phyloP scores from a whole-genome alignment of 1,284 basidiomycete species.

The Schizophyllum amplum region DNA sequence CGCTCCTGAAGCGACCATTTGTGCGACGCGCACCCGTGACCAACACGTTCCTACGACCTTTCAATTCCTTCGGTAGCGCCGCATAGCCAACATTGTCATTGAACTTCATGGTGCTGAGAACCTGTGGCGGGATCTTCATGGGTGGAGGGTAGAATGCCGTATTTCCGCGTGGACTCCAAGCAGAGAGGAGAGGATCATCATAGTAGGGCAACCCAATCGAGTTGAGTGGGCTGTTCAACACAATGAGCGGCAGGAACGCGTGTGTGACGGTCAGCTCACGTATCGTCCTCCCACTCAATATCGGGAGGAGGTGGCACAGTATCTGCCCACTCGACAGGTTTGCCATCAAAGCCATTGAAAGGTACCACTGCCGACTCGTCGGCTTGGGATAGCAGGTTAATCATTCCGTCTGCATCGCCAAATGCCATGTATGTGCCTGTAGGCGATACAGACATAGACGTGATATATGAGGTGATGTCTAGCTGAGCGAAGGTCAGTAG shows the following conservation, averaged over 20 bases:
- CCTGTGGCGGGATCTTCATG: slow-evolving; percentile 69
- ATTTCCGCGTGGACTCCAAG: slow-evolving; percentile 43
- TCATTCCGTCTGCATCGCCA: slow-evolving; percentile 80
- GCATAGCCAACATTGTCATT: slow-evolving; percentile 91
- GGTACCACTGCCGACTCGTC: slow-evolving; percentile 56
- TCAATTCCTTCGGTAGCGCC: slow-evolving; percentile 73
- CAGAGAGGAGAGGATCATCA: slow-evolving; percentile 69
- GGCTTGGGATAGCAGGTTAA: slow-evolving; percentile 80
- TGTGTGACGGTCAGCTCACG: no score
- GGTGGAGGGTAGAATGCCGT: slow-evolving; percentile 53
- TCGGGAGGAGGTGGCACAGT: slow-evolving; percentile 59
- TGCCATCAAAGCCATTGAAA: slow-evolving; percentile 84
- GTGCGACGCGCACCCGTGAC: slow-evolving; percentile 38
- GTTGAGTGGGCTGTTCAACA: slow-evolving; percentile 67
- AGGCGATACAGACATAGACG: slow-evolving; percentile 77
- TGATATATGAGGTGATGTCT: slow-evolving; percentile 68
- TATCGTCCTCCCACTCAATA: slow-evolving; percentile 76
- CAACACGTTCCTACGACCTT: slow-evolving; percentile 76
- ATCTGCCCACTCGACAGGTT: slow-evolving; percentile 83
- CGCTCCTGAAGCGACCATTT: slow-evolving; percentile 77
- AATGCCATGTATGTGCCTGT: slow-evolving; percentile 89
- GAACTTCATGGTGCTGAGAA: slow-evolving; percentile 73
- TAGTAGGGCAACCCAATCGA: slow-evolving; percentile 89
- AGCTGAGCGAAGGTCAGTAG: slow-evolving; percentile 35
- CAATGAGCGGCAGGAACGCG: no score